Evolutionary conservation across 1,284 basidiomycete species (phyloP).

Genomic region (Agroathelia rolfsii): DNA sequence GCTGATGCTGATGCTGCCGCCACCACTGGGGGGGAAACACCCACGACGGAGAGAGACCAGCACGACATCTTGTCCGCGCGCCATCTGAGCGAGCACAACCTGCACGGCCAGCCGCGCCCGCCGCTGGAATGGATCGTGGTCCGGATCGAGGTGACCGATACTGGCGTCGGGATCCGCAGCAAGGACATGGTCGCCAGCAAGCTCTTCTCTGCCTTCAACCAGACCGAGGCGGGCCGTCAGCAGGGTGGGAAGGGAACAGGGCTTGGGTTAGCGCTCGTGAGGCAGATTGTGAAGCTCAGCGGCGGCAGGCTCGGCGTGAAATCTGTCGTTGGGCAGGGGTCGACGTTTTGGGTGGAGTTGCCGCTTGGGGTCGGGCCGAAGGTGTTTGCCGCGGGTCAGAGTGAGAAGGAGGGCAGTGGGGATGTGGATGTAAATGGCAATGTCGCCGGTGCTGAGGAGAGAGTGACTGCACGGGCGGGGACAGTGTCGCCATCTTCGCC

Average conservation of each 20-base stretch:
- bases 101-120: constrained; percentile 19
- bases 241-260: constrained; percentile 88
- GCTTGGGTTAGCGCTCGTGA: constrained; percentile 80
- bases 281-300: constrained; percentile 79
- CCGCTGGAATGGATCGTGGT: constrained; percentile 57
- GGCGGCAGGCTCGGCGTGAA: constrained; percentile 72
- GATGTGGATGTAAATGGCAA: constrained; percentile 22
- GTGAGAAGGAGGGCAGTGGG: constrained; percentile 6
- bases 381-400: too few species aligned
- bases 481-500: too few species aligned
- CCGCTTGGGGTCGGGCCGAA: constrained; percentile 36
- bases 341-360: constrained; percentile 75
- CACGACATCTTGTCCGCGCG: constrained; percentile 31
- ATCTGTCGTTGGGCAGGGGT: constrained; percentile 53
- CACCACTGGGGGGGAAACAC: not conserved
- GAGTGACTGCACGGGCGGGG: too few species aligned
- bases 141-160: constrained; percentile 74
- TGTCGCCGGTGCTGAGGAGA: constrained; percentile 18
- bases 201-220: constrained; percentile 70
- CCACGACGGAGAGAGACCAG: constrained; percentile 1
- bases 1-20: too few species aligned
- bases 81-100: constrained; percentile 42
- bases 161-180: constrained; percentile 66
- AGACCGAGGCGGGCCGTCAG: constrained; percentile 71
- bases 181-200: constrained; percentile 67